Base-by-base conservation (phyloP, 1,139 yeast species). In the Blastobotrys apis region DNA sequence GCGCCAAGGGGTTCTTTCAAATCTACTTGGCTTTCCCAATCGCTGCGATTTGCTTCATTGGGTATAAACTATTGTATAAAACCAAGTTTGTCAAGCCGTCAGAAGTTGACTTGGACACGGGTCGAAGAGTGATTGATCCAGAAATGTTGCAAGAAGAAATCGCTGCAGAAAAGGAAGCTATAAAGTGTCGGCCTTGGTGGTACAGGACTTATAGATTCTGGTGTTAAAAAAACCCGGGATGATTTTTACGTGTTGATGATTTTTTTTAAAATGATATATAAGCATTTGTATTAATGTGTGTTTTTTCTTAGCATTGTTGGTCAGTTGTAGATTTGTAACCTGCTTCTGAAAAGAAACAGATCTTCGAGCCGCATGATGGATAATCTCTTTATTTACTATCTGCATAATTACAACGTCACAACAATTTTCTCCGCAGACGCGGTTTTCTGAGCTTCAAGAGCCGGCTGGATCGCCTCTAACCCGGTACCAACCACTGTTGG, bases 21-120 rank as follows among this genome's bases (percentile, higher is more conserved):
- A 63, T 71, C 41, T 79, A 77, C 60, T 63, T 80, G 57, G 79
- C 82, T 41, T 68, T 71, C 33, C 77, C 77, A 13, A 71, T 78
- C 37, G 72, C 76, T 53, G 33, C 77, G 9, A 66, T 63, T 12
- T 67, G 74, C 54, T 77, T 72, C 60, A 25, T 75, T 22, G 75
- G 72, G 27, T 80, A 77, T 66, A 78, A 77, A 66, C 12, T 75
- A 23, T 72, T 63, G 59, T 63, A 65, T 44, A 68, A 64, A 47
- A 71, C 73, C 55, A 69, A 70, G 65, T 64, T 64, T 40, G 55
- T 75, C 5, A 62, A 61, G 10, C 48, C 57, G 6, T 44, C 43
- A 38, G 60, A 58, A 17, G 60, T 65, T 50, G 82, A 79, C 55
- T 55, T 79, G 40, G 71, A 69, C 49, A 67, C 71, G 43, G 80